Evolutionary conservation across 352 stramenopile genomes (phyloP).

Genomic region (Albugo candida): DNA sequence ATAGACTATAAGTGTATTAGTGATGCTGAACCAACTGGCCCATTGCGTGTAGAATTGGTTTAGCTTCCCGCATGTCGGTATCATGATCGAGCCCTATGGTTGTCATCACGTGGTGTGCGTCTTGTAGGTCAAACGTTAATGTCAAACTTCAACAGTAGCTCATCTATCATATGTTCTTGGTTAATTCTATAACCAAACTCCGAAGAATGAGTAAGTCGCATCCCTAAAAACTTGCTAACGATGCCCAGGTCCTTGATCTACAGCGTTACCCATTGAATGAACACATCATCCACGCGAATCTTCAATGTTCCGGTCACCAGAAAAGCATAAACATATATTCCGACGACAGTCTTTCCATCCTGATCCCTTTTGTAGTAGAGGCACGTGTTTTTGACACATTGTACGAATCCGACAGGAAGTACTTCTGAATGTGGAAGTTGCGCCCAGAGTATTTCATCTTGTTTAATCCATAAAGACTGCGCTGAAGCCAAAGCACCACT

Average conservation of each 20-base stretch:
- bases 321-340: background rate
- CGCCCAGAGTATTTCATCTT: constrained; percentile 2
- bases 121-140: background rate
- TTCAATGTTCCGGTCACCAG: background rate
- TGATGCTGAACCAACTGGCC: background rate
- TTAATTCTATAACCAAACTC: too few relatives aligned
- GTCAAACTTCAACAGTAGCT: too few relatives aligned
- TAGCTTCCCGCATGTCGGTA: too few relatives aligned
- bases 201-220: too few relatives aligned
- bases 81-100: background rate
- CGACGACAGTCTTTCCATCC: background rate
- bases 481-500: background rate
- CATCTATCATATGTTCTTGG: background rate
- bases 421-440: constrained; percentile 1
- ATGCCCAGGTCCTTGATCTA: background rate
- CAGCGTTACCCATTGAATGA: background rate
- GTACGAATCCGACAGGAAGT: too few relatives aligned
- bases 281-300: constrained; percentile 1
- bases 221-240: too few relatives aligned
- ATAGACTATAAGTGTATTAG: background rate
- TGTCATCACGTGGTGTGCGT: background rate
- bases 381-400: too few relatives aligned
- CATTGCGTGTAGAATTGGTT: background rate
- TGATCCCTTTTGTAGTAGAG: background rate
- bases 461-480: constrained; percentile 4